phyloP scores from a whole-genome alignment of 2,329 filamentous ascomycete species.

The Claviceps africana region DNA sequence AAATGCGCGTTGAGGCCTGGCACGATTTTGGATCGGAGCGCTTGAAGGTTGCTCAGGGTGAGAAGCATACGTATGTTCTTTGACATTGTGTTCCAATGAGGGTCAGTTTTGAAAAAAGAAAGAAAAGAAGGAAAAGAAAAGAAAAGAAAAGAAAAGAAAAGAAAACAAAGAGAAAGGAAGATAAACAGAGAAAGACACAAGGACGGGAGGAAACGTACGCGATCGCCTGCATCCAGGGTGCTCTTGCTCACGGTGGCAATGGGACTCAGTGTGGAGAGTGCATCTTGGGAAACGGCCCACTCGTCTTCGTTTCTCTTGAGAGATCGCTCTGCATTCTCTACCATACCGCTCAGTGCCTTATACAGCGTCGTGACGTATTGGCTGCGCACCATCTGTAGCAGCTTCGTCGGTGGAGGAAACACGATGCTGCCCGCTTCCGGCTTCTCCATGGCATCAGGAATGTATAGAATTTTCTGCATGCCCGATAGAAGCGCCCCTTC shows the following conservation, averaged over 20 bases:
- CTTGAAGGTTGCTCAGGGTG: constrained; percentile 82
- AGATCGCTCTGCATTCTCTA: constrained; percentile 82
- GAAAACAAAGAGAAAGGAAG: constrained; percentile 7
- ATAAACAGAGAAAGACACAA: not conserved
- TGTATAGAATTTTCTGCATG: constrained; percentile 91
- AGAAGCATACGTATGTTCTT: constrained; percentile 81
- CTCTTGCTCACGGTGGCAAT: constrained; percentile 25
- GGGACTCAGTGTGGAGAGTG: constrained; percentile 18
- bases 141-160: constrained; percentile 3
- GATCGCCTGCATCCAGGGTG: constrained; percentile 40
- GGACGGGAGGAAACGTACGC: constrained; percentile 28
- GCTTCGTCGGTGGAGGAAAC: constrained; percentile 68
- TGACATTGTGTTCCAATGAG: not conserved
- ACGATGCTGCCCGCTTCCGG: constrained; percentile 64
- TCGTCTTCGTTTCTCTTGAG: constrained; percentile 50
- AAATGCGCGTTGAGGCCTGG: constrained; percentile 85
- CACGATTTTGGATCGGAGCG: constrained; percentile 67
- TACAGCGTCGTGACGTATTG: constrained; percentile 92
- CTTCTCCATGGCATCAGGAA: constrained; percentile 71
- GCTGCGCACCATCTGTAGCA: constrained; percentile 77
- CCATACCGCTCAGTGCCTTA: constrained; percentile 86
- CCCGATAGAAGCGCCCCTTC: constrained; percentile 69
- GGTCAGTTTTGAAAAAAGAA: not conserved
- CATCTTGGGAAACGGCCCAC: constrained; percentile 38
- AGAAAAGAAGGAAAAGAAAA: constrained; percentile 9